A percentile compares a stretch with the other conserved stretches of the same genome.
Evolutionary conservation across 164 flowering plant species (phyloP).

Genomic region (Nymphaea thermarum): DNA sequence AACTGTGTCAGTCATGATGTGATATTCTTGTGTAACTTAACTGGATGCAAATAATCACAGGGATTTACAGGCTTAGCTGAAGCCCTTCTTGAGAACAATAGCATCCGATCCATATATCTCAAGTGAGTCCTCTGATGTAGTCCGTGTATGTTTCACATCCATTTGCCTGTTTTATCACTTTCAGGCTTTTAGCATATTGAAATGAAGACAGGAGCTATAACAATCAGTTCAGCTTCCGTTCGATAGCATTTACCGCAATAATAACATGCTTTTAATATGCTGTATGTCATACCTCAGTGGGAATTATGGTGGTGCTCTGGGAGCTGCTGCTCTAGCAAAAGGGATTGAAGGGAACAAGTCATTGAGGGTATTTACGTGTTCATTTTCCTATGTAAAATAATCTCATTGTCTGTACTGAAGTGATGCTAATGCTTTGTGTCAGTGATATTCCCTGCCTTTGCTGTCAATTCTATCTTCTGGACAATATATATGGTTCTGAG

Average conservation of each 20-base stretch:
- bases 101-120: conserved; percentile 49
- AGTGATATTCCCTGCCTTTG: too few species aligned
- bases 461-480: too few species aligned
- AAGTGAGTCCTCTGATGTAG: conserved; percentile 41
- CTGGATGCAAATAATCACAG: conserved; percentile 19
- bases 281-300: conserved; percentile 39
- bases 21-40: too few species aligned
- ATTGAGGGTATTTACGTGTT: conserved; percentile 43
- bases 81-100: conserved; percentile 73
- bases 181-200: too few species aligned
- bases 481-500: too few species aligned
- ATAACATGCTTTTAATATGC: background rate
- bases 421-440: background rate
- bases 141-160: background rate
- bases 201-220: too few species aligned
- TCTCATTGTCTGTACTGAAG: background rate
- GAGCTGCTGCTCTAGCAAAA: conserved; percentile 86
- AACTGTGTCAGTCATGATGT: too few species aligned
- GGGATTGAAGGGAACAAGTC: conserved; percentile 88
- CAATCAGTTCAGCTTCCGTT: too few species aligned
- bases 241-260: too few species aligned
- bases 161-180: background rate
- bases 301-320: conserved; percentile 94
- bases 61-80: conserved; percentile 90
- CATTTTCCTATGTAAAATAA: conserved; percentile 4